Percentiles rank a stretch among this genome's conserved stretches.
phyloP scores from a whole-genome alignment of 1,284 basidiomycete genomes.

The Pseudozyma hubeiensis region DNA sequence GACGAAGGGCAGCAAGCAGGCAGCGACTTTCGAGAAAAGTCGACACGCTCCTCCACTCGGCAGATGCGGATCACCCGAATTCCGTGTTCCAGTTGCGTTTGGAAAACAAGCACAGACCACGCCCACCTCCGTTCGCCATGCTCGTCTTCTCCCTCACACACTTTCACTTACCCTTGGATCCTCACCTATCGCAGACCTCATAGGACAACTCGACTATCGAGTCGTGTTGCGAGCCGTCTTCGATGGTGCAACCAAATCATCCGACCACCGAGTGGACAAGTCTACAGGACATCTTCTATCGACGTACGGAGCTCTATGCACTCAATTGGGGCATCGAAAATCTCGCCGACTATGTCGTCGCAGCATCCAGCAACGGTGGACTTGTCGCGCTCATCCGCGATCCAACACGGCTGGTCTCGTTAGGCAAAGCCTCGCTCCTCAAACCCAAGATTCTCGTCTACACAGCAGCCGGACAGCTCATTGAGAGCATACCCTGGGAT shows the following conservation, averaged over 20 bases:
- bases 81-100: not conserved
- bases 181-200: not conserved
- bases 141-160: not conserved
- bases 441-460: conserved; percentile 75
- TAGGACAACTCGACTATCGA: not conserved
- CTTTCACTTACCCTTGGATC: too few relatives aligned
- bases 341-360: conserved; percentile 82
- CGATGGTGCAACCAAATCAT: conserved; percentile 45
- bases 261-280: conserved; percentile 62
- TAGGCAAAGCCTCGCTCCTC: conserved; percentile 76
- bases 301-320: conserved; percentile 83
- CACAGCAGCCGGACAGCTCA: conserved; percentile 70
- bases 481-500: conserved; percentile 77
- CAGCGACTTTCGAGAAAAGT: not conserved
- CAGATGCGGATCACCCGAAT: conserved; percentile 6
- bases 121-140: too few relatives aligned
- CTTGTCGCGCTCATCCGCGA: conserved; percentile 90
- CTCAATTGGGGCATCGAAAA: conserved; percentile 83
- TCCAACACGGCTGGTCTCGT: conserved; percentile 80
- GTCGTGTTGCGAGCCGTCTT: not conserved
- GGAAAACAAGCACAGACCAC: conserved; percentile 14
- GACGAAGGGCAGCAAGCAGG: not conserved
- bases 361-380: conserved; percentile 86
- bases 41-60: conserved; percentile 9
- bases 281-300: conserved; percentile 70